These are phyloP conservation scores for Hysterangium stoloniferum DNA, from an alignment of 768 basidiomycete genomes.

Conservation along the genomic window DNA sequence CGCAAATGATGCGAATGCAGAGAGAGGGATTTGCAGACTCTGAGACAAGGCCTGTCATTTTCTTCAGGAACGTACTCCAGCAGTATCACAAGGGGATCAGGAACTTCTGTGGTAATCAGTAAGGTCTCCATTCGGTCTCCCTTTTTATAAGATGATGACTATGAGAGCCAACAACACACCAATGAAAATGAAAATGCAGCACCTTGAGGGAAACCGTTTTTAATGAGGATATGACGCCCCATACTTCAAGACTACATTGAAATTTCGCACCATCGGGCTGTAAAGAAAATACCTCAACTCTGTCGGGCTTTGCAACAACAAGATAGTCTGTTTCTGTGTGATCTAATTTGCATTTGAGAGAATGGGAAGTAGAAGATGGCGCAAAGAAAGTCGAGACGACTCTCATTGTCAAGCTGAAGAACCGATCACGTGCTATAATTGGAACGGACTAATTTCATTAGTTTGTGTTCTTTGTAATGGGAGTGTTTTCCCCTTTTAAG, in stretches of 20 bases:
- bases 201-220: slow-evolving; percentile 50
- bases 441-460: slow-evolving; percentile 1
- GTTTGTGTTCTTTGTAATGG: too few species aligned
- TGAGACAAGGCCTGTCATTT: background rate
- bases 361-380: slow-evolving; percentile 63
- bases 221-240: slow-evolving; percentile 57
- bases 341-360: slow-evolving; percentile 57
- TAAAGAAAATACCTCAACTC: slow-evolving; percentile 62
- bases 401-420: slow-evolving; percentile 29
- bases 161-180: background rate
- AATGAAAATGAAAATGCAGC: too few species aligned
- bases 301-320: slow-evolving; percentile 58
- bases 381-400: slow-evolving; percentile 71
- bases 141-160: background rate
- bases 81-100: slow-evolving; percentile 64
- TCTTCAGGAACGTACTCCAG: slow-evolving; percentile 34
- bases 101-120: slow-evolving; percentile 66
- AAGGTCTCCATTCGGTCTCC: background rate
- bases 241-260: slow-evolving; percentile 55
- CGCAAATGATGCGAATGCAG: slow-evolving; percentile 53
- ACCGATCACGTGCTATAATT: background rate
- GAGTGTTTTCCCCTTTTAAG: too few species aligned
- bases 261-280: slow-evolving; percentile 49
- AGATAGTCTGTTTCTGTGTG: slow-evolving; percentile 49
- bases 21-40: slow-evolving; percentile 23